Evolutionary conservation across 2,329 filamentous ascomycete genomes (phyloP), one percentile per base, ranked within the genome.

Genomic region (Nemania bipapillata): DNA sequence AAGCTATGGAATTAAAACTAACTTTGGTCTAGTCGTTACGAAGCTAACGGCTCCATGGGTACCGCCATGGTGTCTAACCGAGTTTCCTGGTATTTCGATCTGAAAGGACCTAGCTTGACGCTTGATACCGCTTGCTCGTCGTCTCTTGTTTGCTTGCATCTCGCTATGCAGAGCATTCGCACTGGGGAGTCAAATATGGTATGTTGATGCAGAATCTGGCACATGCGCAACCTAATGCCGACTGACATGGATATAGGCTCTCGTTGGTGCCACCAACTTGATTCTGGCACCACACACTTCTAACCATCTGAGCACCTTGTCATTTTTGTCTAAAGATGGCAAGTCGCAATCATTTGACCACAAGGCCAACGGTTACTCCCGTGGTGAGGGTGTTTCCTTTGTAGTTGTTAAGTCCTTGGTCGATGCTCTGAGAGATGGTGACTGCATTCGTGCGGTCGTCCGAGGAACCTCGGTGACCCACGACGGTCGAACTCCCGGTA

Each of bases 321-420:
- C 71, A 26, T 76, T 76, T 62, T 63, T 76, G 53, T 75, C 74
- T 20, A 74, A 72, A 30, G 71, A 73, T 55, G 73, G 74, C 58
- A 76, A 75, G 55, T 76, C 74, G 28, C 74, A 75, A 66, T 74
- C 74, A 30, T 76, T 76, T 58, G 74, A 76, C 49, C 74, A 76
- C 66, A 73, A 73, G 59, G 74, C 74, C 11, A 76, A 76, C 57
- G 74, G 74, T 63, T 76, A 76, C 73, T 84, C 80, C 1, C 80
- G 85, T 28, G 85, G 84, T 4, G 86, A 88, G 70, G 86, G 85
- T 8, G 77, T 83, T 28, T 83, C 78, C 0, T 77, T 81, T 24
- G 69, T 87, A 11, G 70, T 86, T 0, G 71, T 87, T 2, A 87
- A 87, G 75, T 80, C 78, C 1, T 75, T 87, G 2, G 79, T 79